These are phyloP conservation scores for Pigoraptor vietnamica DNA, from an alignment of 78 protist species.

Conservation along the genomic window DNA sequence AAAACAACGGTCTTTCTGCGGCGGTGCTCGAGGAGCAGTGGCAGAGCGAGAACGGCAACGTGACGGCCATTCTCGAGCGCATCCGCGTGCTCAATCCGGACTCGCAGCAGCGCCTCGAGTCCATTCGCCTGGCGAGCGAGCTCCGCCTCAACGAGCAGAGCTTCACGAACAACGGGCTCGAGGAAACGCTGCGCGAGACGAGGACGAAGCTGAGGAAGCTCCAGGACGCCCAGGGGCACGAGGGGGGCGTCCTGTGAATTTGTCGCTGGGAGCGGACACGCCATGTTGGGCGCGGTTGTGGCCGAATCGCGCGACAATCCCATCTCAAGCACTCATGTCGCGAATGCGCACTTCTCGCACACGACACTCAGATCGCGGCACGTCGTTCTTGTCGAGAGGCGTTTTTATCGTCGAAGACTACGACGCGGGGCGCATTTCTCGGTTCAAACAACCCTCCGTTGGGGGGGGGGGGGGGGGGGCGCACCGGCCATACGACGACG, in stretches of 20 bases:
- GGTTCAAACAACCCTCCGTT: too few relatives aligned
- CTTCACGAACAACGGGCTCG: background rate
- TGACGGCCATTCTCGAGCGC: background rate
- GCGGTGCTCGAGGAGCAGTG: background rate
- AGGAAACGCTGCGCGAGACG: background rate
- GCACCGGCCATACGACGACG: too few relatives aligned
- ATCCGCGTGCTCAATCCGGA: conserved; percentile 2
- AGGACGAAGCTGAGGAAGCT: background rate
- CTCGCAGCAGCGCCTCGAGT: background rate
- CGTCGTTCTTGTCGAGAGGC: too few relatives aligned
- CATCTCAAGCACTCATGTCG: too few relatives aligned
- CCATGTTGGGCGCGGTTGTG: background rate
- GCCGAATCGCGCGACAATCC: too few relatives aligned
- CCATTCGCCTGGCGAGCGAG: background rate
- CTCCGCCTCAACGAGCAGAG: background rate
- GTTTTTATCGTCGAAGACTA: too few relatives aligned
- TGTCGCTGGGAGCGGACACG: too few relatives aligned
- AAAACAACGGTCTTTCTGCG: background rate
- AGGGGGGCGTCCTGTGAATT: background rate
- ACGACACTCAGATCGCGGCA: too few relatives aligned
- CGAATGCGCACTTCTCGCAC: too few relatives aligned
- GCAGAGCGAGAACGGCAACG: background rate
- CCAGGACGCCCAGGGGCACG: background rate
- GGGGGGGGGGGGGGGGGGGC: too few relatives aligned
- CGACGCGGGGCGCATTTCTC: too few relatives aligned